These are phyloP conservation scores for Trifolium dubium DNA, from an alignment of 306 rosid genomes.

Conservation along the genomic window DNA sequence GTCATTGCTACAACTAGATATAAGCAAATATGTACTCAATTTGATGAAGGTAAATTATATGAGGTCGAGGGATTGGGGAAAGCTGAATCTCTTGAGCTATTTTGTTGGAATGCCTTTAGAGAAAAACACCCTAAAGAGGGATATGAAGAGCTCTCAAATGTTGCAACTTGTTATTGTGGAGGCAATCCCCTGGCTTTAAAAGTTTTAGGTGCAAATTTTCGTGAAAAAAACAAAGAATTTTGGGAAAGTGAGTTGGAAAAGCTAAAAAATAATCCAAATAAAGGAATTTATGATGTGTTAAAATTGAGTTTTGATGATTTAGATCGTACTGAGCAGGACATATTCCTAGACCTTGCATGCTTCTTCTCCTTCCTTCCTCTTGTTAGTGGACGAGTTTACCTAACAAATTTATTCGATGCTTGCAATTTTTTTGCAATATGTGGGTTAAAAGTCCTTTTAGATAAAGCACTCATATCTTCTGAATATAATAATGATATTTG, in stretches of 20 bases:
- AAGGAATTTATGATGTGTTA: too few relatives aligned
- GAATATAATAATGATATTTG: too few relatives aligned
- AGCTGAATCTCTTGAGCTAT: slow-evolving; percentile 43
- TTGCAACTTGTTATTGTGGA: too few relatives aligned
- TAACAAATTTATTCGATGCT: not conserved
- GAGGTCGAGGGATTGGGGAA: slow-evolving; percentile 23
- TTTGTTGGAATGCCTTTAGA: slow-evolving; percentile 36
- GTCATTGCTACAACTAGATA: slow-evolving; percentile 43
- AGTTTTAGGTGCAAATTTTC: too few relatives aligned
- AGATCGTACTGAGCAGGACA: not conserved
- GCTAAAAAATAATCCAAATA: too few relatives aligned
- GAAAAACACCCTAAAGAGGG: not conserved
- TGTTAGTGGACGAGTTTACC: too few relatives aligned
- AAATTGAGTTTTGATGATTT: not conserved
- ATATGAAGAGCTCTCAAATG: too few relatives aligned
- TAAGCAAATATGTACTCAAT: slow-evolving; percentile 9
- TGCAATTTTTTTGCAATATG: not conserved
- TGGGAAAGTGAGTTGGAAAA: too few relatives aligned
- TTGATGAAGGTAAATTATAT: slow-evolving; percentile 20
- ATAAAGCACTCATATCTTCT: slow-evolving; percentile 10
- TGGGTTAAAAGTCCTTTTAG: not conserved
- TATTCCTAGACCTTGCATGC: not conserved
- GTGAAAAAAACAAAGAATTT: too few relatives aligned
- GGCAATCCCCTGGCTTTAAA: too few relatives aligned
- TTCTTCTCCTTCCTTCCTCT: too few relatives aligned